Base-by-base conservation (phyloP, 225 moss, liverwort and hornwort species). In the Physcomitrium patens region DNA sequence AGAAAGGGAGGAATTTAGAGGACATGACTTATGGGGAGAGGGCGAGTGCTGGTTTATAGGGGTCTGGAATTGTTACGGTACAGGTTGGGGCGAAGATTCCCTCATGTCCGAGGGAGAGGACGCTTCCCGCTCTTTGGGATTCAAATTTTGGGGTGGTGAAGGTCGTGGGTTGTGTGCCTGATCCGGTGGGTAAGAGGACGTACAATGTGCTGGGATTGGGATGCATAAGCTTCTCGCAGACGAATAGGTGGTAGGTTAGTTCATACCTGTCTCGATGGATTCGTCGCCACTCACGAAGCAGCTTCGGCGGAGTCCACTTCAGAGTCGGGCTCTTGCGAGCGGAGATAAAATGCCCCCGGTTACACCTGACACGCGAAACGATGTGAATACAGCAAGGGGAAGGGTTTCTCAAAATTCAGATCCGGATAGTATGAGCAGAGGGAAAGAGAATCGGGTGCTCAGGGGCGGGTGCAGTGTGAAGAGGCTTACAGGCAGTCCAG, bases 281-380 rank as follows among this genome's bases (percentile, higher is more conserved):
- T 74, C 71, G 27, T 87, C 82, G 77, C 79, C 84, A 22, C 75
- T 71, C 37, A 68, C 71, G 72, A 81, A 78, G 76, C 84, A 79
- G 70, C 79, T 78, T 37, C 84, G 84, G 58, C 84, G 82, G 65
- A 83, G 86, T 62, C 86, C 86, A 7, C 9, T 86, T 45, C 86
- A 81, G 73, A 83, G 84, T 58, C 71, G 80, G 68, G 57, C 69
- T 8, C 15, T 78, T 16, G 67, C 0, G 42, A 68, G 53, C 44
- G 67, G 88, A 63, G 88, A 88, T 51, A 69, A 80, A 60, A 88
- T 88, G 85, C 88, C 78, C 41, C 85, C 88, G 14, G 78, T 80
- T 14, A 85, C 88, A 43, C 82, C 85, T 65, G 83, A 85, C n/a
- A 82, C 78, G 1, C 82, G 82, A 45, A 80, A 72, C 23, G 85